Evolutionary conservation across 2,329 filamentous ascomycete genomes (phyloP).

Genomic region (Cucurbitaria berberidis): DNA sequence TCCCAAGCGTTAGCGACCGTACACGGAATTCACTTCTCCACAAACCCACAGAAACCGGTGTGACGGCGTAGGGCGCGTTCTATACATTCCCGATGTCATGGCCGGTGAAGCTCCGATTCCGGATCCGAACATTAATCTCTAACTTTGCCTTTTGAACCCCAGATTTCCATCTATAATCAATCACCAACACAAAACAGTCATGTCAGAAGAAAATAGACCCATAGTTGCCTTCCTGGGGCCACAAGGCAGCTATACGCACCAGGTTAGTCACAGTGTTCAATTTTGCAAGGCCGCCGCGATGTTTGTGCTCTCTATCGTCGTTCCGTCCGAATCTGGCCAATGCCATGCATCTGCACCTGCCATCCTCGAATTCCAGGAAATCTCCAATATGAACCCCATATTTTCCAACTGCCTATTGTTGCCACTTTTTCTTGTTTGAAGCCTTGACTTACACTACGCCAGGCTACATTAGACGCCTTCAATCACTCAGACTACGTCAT

Average conservation of each 20-base stretch:
- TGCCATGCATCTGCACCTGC: neutral
- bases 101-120: neutral
- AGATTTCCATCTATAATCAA: neutral
- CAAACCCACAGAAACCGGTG: neutral
- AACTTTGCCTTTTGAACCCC: neutral
- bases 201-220: slow-evolving; percentile 22
- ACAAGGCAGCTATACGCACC: slow-evolving; percentile 71
- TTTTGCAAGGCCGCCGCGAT: neutral
- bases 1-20: neutral
- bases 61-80: neutral
- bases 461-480: slow-evolving; percentile 63
- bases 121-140: neutral
- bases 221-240: slow-evolving; percentile 67
- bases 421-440: neutral
- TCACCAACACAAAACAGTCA: slow-evolving; percentile 1
- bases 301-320: neutral
- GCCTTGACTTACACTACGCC: slow-evolving; percentile 8
- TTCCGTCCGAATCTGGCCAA: neutral
- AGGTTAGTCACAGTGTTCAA: slow-evolving; percentile 55
- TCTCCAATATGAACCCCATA: too few relatives aligned
- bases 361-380: neutral
- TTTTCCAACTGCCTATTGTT: neutral
- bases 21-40: too few relatives aligned
- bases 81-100: neutral
- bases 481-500: slow-evolving; percentile 45